Percentiles rank a stretch among this genome's conserved stretches.
phyloP scores from a whole-genome alignment of 345 rosid genomes.

The Acer saccharum region DNA sequence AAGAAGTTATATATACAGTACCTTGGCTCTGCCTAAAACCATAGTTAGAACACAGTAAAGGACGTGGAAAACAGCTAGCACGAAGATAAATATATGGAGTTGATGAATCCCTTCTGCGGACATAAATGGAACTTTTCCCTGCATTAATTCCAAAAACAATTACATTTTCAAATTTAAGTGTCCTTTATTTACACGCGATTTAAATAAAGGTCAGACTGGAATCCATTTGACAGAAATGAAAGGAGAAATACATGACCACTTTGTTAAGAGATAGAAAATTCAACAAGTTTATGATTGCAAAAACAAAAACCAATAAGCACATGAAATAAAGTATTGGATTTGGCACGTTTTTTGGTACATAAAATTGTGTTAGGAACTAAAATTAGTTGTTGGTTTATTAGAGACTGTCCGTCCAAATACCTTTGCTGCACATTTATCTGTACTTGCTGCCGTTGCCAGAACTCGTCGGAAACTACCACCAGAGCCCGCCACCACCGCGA shows the following conservation, averaged over 20 bases:
- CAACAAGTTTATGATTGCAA: neutral
- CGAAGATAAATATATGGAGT: constrained; percentile 91
- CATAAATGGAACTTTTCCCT: constrained; percentile 86
- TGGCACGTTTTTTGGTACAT: neutral
- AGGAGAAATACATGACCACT: no score
- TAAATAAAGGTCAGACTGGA: no score
- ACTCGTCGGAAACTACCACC: constrained; percentile 46
- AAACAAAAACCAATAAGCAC: neutral
- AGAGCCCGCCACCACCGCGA: constrained; percentile 20
- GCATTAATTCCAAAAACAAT: constrained; percentile 10
- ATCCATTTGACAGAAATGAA: no score
- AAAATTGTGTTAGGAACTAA: neutral
- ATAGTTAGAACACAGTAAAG: constrained; percentile 72
- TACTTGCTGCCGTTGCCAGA: constrained; percentile 43
- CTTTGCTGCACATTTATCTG: constrained; percentile 54
- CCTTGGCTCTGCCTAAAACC: constrained; percentile 81
- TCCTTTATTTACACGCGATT: no score
- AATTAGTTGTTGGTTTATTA: neutral
- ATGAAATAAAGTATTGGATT: neutral
- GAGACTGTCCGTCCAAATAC: constrained; percentile 16
- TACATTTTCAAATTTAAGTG: neutral
- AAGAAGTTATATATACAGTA: constrained; percentile 14
- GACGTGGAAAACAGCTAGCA: constrained; percentile 76
- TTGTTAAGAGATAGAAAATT: no score
- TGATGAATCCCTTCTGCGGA: constrained; percentile 86